phyloP scores from a whole-genome alignment of 345 rosid genomes.

The Syzygium grande region DNA sequence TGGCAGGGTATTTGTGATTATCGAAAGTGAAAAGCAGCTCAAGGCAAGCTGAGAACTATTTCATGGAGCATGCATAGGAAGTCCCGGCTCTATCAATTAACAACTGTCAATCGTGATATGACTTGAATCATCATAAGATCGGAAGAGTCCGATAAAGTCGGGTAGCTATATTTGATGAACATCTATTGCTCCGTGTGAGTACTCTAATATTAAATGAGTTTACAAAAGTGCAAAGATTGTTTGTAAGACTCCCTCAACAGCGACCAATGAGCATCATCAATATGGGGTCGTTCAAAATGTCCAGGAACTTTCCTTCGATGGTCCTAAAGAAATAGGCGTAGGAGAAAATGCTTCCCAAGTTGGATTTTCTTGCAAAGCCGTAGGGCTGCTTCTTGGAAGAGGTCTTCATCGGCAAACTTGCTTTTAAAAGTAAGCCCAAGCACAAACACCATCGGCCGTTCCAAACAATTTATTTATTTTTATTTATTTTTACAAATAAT shows the following conservation, averaged over 20 bases:
- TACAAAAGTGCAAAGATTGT: neutral
- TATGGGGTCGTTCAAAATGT: neutral
- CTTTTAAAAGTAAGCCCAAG: neutral
- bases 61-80: neutral
- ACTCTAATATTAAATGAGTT: neutral
- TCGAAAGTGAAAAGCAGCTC: neutral
- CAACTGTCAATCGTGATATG: neutral
- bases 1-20: neutral
- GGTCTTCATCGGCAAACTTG: neutral
- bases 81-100: neutral
- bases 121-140: neutral
- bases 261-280: neutral
- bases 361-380: neutral
- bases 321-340: neutral
- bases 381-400: neutral
- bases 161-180: neutral
- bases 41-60: neutral
- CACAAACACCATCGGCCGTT: neutral
- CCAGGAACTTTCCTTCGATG: neutral
- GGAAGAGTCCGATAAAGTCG: neutral
- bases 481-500: too few relatives aligned
- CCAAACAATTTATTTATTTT: neutral
- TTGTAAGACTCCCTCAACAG: neutral
- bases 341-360: neutral
- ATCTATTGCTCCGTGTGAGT: neutral